Percentiles rank a stretch among this genome's conserved stretches.
Evolutionary conservation across 2,329 filamentous ascomycete species (phyloP).

Genomic region (Alternaria ethzedia): DNA sequence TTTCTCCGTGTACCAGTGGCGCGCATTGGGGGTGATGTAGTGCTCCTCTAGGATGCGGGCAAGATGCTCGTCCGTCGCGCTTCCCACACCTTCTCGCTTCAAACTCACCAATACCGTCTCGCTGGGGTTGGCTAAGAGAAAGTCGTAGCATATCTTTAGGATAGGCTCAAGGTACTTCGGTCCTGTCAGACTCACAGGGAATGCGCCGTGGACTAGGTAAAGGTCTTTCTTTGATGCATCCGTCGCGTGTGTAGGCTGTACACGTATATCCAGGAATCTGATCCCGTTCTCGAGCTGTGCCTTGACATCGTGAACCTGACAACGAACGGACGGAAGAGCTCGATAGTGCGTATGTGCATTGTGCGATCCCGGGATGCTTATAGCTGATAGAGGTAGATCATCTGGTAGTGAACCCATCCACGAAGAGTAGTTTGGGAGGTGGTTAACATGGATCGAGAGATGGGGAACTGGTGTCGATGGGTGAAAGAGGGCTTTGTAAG

Average conservation of each 20-base stretch:
- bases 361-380: constrained; percentile 94
- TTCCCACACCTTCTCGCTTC: constrained; percentile 89
- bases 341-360: constrained; percentile 87
- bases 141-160: constrained; percentile 72
- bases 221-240: constrained; percentile 69
- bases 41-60: constrained; percentile 73
- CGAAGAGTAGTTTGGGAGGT: constrained; percentile 64
- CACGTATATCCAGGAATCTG: constrained; percentile 91
- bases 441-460: constrained; percentile 37
- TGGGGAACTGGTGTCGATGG: constrained; percentile 51
- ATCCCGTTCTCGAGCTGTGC: constrained; percentile 88
- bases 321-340: constrained; percentile 90
- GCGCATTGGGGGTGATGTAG: constrained; percentile 66
- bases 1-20: constrained; percentile 78
- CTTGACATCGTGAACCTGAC: constrained; percentile 78
- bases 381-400: constrained; percentile 73
- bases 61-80: constrained; percentile 79
- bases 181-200: constrained; percentile 84
- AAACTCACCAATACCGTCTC: constrained; percentile 87
- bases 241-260: constrained; percentile 68
- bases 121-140: constrained; percentile 76
- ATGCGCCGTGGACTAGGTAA: constrained; percentile 85
- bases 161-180: constrained; percentile 79
- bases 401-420: constrained; percentile 84
- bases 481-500: constrained; percentile 54